Conservation (phyloP, 2,329 filamentous ascomycete genomes). For the Thermoascus crustaceus region DNA sequence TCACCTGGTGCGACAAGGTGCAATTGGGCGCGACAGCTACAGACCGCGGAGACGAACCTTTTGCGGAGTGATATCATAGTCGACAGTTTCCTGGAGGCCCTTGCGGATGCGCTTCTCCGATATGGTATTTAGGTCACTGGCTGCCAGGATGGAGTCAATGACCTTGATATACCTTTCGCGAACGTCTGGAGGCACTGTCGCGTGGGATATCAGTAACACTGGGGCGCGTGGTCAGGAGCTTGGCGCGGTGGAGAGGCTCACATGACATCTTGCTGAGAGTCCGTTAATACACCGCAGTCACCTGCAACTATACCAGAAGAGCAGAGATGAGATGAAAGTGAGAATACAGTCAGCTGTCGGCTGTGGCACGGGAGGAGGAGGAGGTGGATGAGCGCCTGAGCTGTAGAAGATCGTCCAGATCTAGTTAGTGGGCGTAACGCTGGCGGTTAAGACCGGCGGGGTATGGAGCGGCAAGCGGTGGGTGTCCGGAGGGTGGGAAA, state of each 20-base stretch:
- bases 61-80: conserved; percentile 53
- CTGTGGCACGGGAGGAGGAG: conserved; percentile 2
- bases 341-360: conserved; percentile 5
- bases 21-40: conserved; percentile 7
- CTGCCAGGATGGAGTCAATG: conserved; percentile 55
- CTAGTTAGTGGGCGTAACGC: conserved; percentile 13
- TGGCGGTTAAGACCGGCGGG: conserved; percentile 34
- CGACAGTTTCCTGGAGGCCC: conserved; percentile 52
- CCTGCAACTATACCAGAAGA: too few relatives aligned
- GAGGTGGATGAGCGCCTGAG: conserved; percentile 13
- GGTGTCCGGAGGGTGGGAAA: conserved; percentile 6
- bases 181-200: conserved; percentile 41
- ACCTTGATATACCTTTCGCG: conserved; percentile 47
- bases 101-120: conserved; percentile 59
- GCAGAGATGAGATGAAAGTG: too few relatives aligned
- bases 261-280: conserved; percentile 27
- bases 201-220: conserved; percentile 11
- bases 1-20: conserved; percentile 1
- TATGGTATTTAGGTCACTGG: conserved; percentile 55
- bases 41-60: conserved; percentile 44
- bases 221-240: too few relatives aligned
- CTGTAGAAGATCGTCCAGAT: conserved; percentile 11
- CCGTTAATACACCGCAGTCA: conserved; percentile 2
- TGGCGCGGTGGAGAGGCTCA: conserved; percentile 18
- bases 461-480: conserved; percentile 14